Evolutionary conservation across 2,329 filamentous ascomycete species (phyloP).

Genomic region (Alternaria panax): DNA sequence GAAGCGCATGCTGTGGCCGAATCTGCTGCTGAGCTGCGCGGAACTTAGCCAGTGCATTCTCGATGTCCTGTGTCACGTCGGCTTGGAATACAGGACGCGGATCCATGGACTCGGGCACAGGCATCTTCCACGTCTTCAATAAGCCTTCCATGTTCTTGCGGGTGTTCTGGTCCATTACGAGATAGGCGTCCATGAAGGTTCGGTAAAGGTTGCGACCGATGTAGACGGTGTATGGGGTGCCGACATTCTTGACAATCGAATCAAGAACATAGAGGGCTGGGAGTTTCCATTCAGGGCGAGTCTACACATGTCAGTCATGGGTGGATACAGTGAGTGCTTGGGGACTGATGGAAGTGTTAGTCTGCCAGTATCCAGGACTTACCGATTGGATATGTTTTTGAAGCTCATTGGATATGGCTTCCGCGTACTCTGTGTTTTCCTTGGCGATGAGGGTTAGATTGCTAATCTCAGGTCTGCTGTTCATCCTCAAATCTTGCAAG

Average conservation of each 20-base stretch:
- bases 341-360: neutral
- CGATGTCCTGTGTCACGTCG: constrained; percentile 88
- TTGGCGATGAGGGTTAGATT: constrained; percentile 97
- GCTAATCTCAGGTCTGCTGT: constrained; percentile 94
- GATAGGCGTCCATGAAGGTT: constrained; percentile 97
- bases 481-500: constrained; percentile 87
- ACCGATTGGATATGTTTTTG: constrained; percentile 95
- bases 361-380: constrained; percentile 57
- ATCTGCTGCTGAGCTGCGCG: constrained; percentile 66
- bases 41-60: constrained; percentile 91
- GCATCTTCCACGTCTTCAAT: constrained; percentile 97
- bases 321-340: neutral
- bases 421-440: constrained; percentile 94
- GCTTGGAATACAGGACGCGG: constrained; percentile 89
- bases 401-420: constrained; percentile 88
- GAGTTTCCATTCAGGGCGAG: constrained; percentile 85
- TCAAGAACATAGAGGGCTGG: constrained; percentile 97
- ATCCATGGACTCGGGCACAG: constrained; percentile 91
- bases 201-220: constrained; percentile 89
- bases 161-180: constrained; percentile 81
- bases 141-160: constrained; percentile 95
- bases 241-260: constrained; percentile 98
- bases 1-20: constrained; percentile 50
- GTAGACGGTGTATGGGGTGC: constrained; percentile 95
- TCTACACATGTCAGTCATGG: constrained; percentile 63